Evolutionary conservation across 345 rosid genomes (phyloP), one percentile per base, ranked within the genome.

Genomic region (Nephelium lappaceum): DNA sequence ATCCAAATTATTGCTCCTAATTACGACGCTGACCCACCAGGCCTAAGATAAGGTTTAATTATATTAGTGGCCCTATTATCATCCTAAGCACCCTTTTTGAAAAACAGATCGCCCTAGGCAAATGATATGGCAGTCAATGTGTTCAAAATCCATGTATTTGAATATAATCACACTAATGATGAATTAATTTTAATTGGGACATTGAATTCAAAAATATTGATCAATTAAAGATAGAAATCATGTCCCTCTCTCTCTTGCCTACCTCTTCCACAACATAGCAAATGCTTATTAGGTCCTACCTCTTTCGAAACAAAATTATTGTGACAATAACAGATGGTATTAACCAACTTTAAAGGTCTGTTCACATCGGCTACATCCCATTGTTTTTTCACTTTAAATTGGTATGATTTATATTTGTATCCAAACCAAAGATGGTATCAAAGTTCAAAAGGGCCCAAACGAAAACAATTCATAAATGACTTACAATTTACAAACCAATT

Each of bases 131-230:
- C 27, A 68, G 49, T 74, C 62, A 64, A 70, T 11, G 43, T 11
- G 72, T 8, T n/a, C n/a, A 76, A 71, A 39, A 71, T 27, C 31
- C 69, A 36, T 47, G 18, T 21, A 71, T 81, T 43, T n/a, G 64
- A 71, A 64, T 71, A 77, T 73, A 75, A 75, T 77, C 67, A 39
- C 49, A 24, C 38, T 8, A 69, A 75, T 74, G 75, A 75, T 80
- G 78, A 3, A n/a, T n/a, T 57, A 8, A 57, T 57, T n/a, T n/a
- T 24, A 57, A 18, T 2, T n/a, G 62, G 61, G 64, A 7, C 64
- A 72, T 31, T 57, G 36, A 71, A 51, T 71, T 71, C 36, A 23
- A 73, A 18, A 60, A 25, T 58, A 24, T 42, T 43, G 38, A 53
- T 53, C 6, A 55, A 61, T 55, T 42, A 73, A 62, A 73, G 18